A percentile compares a stretch with the other conserved stretches of the same genome.
These are phyloP conservation scores for Senna tora DNA, from an alignment of 306 rosid species.

Conservation along the genomic window DNA sequence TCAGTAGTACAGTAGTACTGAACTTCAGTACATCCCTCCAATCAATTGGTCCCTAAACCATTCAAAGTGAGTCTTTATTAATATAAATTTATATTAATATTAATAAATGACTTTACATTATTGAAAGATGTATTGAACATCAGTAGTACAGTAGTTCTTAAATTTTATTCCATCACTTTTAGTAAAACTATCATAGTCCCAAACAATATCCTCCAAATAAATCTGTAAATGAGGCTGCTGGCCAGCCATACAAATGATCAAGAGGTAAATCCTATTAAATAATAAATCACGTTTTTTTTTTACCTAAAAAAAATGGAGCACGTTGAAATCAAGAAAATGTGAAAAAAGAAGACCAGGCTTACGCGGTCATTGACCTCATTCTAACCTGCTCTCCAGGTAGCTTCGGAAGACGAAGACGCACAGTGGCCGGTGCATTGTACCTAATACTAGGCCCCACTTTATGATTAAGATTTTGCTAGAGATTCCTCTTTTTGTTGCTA, in stretches of 20 bases:
- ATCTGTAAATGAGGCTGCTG: background rate
- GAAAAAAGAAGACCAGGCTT: background rate
- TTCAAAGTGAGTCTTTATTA: too few relatives aligned
- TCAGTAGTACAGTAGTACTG: too few relatives aligned
- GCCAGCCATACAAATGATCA: background rate
- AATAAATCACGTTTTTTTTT: background rate
- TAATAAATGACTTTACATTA: too few relatives aligned
- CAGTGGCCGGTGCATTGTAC: background rate
- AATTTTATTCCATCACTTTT: too few relatives aligned
- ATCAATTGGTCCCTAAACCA: too few relatives aligned
- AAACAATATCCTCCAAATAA: too few relatives aligned
- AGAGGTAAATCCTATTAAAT: background rate
- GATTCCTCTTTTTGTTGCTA: too few relatives aligned
- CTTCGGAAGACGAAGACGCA: background rate
- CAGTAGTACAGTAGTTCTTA: too few relatives aligned
- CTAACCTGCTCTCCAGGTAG: background rate
- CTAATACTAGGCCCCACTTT: background rate
- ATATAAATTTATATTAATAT: too few relatives aligned
- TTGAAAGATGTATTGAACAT: too few relatives aligned
- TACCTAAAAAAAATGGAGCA: background rate
- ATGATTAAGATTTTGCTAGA: background rate
- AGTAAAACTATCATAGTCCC: background rate
- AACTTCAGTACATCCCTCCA: too few relatives aligned
- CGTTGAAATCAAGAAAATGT: background rate
- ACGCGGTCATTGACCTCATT: conserved; percentile 1